Conservation (phyloP, 106 monocot genomes). For the Acanthochlamys bracteata region DNA sequence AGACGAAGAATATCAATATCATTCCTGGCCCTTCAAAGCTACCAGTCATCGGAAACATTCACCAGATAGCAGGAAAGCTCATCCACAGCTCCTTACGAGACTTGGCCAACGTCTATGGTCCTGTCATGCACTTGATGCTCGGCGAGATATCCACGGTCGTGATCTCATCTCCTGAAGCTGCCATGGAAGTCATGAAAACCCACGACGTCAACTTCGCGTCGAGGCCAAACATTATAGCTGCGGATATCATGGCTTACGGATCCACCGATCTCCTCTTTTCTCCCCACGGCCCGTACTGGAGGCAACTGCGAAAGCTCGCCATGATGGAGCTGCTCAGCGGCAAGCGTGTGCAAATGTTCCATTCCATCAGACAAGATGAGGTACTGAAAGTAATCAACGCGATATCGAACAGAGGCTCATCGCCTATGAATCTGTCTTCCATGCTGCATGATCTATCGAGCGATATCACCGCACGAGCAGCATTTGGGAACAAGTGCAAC, state of each 20-base stretch:
- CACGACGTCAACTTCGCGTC: constrained; percentile 14
- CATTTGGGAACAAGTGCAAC: constrained; percentile 10
- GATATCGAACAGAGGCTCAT: not conserved
- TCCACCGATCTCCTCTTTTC: constrained; percentile 1
- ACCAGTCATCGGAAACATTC: constrained; percentile 15
- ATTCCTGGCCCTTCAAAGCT: constrained; percentile 11
- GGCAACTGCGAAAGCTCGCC: constrained; percentile 1
- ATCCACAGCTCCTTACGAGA: constrained; percentile 7
- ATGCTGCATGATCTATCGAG: not conserved
- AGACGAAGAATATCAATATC: not conserved
- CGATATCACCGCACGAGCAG: not conserved
- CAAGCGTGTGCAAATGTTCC: constrained; percentile 15
- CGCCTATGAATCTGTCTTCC: constrained; percentile 2
- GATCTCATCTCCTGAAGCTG: constrained; percentile 7
- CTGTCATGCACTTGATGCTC: constrained; percentile 13
- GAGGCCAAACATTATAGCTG: not conserved
- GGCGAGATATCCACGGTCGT: constrained; percentile 1
- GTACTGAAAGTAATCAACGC: not conserved
- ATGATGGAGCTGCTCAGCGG: constrained; percentile 7
- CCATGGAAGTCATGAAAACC: constrained; percentile 8
- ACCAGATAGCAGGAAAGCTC: constrained; percentile 3
- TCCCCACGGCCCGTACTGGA: not conserved
- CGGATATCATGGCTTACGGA: not conserved
- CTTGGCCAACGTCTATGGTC: constrained; percentile 2
- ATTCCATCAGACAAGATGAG: constrained; percentile 10